Evolutionary conservation across 805 yeast species (phyloP), one percentile per base, ranked within the genome.

Genomic region (Scheffersomyces ergatensis): DNA sequence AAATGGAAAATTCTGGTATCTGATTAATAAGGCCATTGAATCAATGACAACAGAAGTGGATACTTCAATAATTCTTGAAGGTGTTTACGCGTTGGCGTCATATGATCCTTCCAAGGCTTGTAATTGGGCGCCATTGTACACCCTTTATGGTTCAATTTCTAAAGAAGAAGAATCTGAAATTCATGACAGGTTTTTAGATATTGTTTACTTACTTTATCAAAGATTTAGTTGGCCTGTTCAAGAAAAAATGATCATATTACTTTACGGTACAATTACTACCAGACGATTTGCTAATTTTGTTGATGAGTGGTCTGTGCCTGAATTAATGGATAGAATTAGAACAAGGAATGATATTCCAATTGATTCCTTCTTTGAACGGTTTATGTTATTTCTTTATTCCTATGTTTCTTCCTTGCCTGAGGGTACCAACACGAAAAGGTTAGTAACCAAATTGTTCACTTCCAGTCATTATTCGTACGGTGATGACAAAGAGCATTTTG

Each of bases 381-480:
- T 69, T 45, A 49, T 68, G 58, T 55, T 56, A 12, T 49, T 70
- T n/a, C 43, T 67, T 12, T 67, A 67, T 47, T 51, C 43, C 21
- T 66, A 56, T 47, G 50, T 63, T 3, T 60, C 67, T 1, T 58
- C 55, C 3, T 42, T 67, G 19, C 50, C 56, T 2, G 34, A 40
- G 16, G 41, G 39, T 16, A 48, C 43, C 27, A 55, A 48, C 38
- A 56, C 49, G 37, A 65, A 51, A 37, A 54, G 62, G 36, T 47
- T 70, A 19, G 52, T 64, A 1, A 59, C 65, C 7, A 69, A 70
- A 42, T 44, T 70, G 26, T 54, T 68, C 26, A 61, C 66, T 0
- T 65, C 74, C 1, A 68, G 74, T 38, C 63, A 59, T 33, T 67
- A 55, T 34, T 54, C 48, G 3, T 67, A 64, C 37, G 53, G 52